Evolutionary conservation across 306 rosid genomes (phyloP).

Genomic region (Malus sieversii): DNA sequence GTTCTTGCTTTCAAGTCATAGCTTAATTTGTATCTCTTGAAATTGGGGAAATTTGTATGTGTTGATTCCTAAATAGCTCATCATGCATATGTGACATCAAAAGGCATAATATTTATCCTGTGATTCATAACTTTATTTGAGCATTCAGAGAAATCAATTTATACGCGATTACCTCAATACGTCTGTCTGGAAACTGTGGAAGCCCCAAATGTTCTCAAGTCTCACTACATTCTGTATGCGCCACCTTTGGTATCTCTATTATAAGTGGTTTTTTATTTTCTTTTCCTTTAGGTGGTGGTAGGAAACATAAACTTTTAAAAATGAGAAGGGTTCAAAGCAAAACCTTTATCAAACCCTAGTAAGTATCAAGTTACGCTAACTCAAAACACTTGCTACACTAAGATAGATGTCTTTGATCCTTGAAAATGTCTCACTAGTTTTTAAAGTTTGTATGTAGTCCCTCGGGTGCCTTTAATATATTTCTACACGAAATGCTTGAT

Average conservation of each 20-base stretch:
- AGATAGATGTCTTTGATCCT: neutral
- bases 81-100: neutral
- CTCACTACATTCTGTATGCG: neutral
- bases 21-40: neutral
- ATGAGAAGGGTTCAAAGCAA: neutral
- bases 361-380: neutral
- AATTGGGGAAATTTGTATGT: neutral
- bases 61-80: neutral
- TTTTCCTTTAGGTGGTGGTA: neutral
- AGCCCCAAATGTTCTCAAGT: neutral
- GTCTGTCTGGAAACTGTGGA: neutral
- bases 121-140: neutral
- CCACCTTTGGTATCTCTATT: neutral
- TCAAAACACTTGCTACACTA: neutral
- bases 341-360: neutral
- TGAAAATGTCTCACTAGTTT: neutral
- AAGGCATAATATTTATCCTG: neutral
- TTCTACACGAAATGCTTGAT: neutral
- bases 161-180: neutral
- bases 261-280: neutral
- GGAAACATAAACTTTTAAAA: neutral
- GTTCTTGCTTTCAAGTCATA: neutral
- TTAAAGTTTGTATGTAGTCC: neutral
- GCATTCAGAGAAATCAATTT: neutral
- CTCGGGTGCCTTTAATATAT: neutral